Percentiles rank a stretch among this genome's conserved stretches.
Conservation (phyloP, 257 asterid species). For the Euphrasia confusa region DNA sequence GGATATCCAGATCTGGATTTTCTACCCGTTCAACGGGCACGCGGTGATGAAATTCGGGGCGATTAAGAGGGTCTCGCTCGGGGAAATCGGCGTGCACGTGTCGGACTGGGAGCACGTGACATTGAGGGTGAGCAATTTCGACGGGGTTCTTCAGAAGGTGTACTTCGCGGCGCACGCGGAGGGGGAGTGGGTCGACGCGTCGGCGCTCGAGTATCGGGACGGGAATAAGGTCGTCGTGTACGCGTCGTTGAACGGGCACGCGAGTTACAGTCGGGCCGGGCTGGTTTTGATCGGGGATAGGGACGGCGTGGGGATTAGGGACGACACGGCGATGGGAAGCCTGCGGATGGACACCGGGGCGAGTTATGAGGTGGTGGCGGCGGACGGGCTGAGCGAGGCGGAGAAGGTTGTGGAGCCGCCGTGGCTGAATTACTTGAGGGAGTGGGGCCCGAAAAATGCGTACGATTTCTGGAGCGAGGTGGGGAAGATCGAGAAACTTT, state of each 20-base stretch:
- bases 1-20: conserved; percentile 73
- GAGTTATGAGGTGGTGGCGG: conserved; percentile 48
- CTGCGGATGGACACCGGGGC: conserved; percentile 47
- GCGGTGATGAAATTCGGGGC: conserved; percentile 56
- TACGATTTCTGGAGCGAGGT: conserved; percentile 44
- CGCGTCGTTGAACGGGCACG: conserved; percentile 66
- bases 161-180: conserved; percentile 58
- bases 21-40: conserved; percentile 85
- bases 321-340: conserved; percentile 53
- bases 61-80: conserved; percentile 37
- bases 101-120: conserved; percentile 98
- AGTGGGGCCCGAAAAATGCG: conserved; percentile 69
- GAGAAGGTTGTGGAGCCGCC: conserved; percentile 50
- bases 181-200: conserved; percentile 66
- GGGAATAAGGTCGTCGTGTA: conserved; percentile 58
- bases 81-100: conserved; percentile 72
- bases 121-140: conserved; percentile 71
- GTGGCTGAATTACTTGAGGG: conserved; percentile 59
- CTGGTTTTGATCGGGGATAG: conserved; percentile 54
- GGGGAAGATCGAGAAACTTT: conserved; percentile 22
- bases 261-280: conserved; percentile 41
- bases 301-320: conserved; percentile 50
- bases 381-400: conserved; percentile 23
- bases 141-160: conserved; percentile 50
- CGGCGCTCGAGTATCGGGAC: conserved; percentile 35